Conservation (phyloP, 2,329 filamentous ascomycete genomes). For the Aspergillus pseudonomiae region DNA sequence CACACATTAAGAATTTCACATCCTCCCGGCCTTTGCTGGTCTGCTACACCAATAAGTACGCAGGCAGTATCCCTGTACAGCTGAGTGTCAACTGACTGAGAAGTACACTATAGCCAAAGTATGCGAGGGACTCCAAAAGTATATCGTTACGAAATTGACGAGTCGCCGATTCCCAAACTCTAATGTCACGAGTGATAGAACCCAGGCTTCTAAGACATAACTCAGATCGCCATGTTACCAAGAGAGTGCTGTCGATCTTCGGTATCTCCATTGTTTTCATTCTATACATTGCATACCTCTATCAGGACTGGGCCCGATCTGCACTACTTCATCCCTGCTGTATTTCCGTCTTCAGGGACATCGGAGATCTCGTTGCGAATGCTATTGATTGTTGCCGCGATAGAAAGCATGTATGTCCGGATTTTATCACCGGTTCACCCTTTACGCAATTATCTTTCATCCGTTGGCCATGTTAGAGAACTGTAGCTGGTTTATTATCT, state of each 20-base stretch:
- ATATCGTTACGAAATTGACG: not conserved
- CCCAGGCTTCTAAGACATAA: not conserved
- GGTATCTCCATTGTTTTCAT: not conserved
- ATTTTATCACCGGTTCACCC: not conserved
- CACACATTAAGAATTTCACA: not conserved
- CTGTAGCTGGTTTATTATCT: not conserved
- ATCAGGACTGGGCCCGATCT: not conserved
- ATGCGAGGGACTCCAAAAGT: not conserved
- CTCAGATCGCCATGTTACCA: not conserved
- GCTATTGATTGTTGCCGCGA: not conserved
- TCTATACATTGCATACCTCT: not conserved
- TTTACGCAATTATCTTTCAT: not conserved
- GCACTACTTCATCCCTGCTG: not conserved
- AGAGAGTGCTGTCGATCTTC: not conserved
- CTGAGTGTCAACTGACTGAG: not conserved
- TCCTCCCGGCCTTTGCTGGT: not conserved
- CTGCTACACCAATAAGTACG: not conserved
- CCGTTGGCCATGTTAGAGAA: not conserved
- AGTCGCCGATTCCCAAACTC: not conserved
- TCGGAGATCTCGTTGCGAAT: not conserved
- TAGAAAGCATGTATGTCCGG: not conserved
- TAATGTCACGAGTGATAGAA: not conserved
- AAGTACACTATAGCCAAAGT: not conserved
- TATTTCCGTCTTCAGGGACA: not conserved
- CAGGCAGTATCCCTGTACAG: not conserved